Evolutionary conservation across 352 stramenopile genomes (phyloP), one percentile per base, ranked within the genome.

Genomic region (Globisporangium solare): DNA sequence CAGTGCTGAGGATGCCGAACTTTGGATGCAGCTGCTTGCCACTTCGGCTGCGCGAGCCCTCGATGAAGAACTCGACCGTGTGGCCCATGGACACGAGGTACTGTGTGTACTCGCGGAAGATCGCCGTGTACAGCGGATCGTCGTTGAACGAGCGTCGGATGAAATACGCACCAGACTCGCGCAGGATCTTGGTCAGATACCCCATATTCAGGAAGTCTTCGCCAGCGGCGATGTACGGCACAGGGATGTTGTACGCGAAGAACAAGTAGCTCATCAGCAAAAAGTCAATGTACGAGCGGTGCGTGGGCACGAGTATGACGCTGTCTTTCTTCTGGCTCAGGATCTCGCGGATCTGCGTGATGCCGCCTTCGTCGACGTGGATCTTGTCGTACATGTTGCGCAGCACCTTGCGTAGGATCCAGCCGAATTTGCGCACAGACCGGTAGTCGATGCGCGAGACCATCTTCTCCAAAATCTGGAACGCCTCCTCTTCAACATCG

Each of bases 321-420:
- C 74, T 89, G 17, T 74, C 75, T 39, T 81, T 58, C 20, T 67
- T 59, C 20, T 50, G 35, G 31, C 56, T 32, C 51, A 90, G 64
- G 8, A 93, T 51, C 35, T 89, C 71, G 24, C 85, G 84, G 52
- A 94, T 79, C 13, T 62, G 67, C 40, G 81, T 76, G 8, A 95
- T 66, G 4, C 86, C 86, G 11, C 72, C 66, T 52, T 95, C 86
- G 46, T 95, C 84, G 31, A 94, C 86, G 56, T 91, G 76, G 54
- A 95, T 94, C 55, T 86, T 74, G 41, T 95, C 86, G 63, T 95
- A 95, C 76, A 95, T 89, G 20, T 73, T 72, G 15, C 86, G 85
- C 60, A 80, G 86, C 17, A 93, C 66, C 56, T 95, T 95, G 22
- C 86, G 83, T 46, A 95, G 54, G 17, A 89, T 51, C 80, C 83